Evolutionary conservation across 75 land plant genomes (phyloP), one percentile per base, ranked within the genome.

Genomic region (Gnetum montanum): DNA sequence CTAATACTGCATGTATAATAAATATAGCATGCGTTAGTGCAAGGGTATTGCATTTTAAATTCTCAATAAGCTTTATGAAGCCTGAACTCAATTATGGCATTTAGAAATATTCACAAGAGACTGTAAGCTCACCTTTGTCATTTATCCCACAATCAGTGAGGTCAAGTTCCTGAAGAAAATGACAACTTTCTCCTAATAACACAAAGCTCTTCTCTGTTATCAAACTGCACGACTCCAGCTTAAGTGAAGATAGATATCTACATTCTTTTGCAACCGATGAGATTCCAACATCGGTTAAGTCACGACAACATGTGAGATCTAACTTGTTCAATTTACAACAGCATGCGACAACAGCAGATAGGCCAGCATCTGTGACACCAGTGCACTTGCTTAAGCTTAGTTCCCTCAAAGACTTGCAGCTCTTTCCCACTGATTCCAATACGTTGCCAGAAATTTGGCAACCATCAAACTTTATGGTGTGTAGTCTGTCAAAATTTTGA

Each of bases 301-400:
- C 88, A 25, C 83, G 79, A 55, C 96, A 94, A 48, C 98, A 94
- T 3, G 98, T 94, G 36, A 94, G 68, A 55, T 94, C 93, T n/a
- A 94, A 61, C 66, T 85, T 89, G 53, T 61, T 69, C 64, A 94
- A 65, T 10, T 74, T 68, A 43, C 60, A 72, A 47, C 82, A 85
- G 45, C 81, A 77, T 15, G 44, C 41, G 19, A 80, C 73, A 58
- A 85, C 48, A 4, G 52, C 73, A 13, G 70, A 70, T 8, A 94
- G 68, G 8, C 80, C 96, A 56, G 63, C 76, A 68, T 94, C 98
- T 48, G 85, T 85, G 40, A 94, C 96, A 5, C 98, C 98, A 24
- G 44, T 38, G 56, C 96, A 89, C 54, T 94, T 94, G 72, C 98
- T 85, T 52, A 94, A 68, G 60, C 96, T 90, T 31, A 94, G 53